Conservation (phyloP, 2,329 filamentous ascomycete species). For the Elsinoe ampelina region DNA sequence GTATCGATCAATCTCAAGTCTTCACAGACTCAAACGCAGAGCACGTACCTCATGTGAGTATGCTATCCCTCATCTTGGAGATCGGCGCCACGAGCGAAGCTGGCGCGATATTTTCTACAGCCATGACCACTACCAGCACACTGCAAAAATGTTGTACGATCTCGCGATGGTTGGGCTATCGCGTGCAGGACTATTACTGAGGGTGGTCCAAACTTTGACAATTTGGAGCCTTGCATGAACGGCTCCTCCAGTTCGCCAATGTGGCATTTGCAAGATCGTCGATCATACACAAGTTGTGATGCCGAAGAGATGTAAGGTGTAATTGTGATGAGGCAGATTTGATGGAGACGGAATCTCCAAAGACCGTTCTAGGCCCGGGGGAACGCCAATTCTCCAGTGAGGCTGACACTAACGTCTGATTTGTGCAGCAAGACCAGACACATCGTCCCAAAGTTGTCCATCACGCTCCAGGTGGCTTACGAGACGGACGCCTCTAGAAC, state of each 20-base stretch:
- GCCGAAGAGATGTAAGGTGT: too few species aligned
- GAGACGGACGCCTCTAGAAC: neutral
- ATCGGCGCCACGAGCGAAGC: too few species aligned
- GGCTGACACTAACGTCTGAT: neutral
- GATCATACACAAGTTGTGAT: neutral
- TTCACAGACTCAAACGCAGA: too few species aligned
- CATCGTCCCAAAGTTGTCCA: neutral
- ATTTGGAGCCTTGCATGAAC: too few species aligned
- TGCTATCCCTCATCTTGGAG: too few species aligned
- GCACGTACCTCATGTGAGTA: too few species aligned
- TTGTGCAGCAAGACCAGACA: neutral
- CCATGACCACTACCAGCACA: too few species aligned
- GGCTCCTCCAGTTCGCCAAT: neutral
- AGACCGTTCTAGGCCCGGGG: neutral
- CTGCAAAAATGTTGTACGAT: too few species aligned
- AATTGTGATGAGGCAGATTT: neutral
- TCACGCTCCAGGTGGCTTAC: neutral
- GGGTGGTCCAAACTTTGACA: neutral
- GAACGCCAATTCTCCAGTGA: neutral
- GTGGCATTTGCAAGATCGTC: neutral
- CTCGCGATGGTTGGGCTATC: too few species aligned
- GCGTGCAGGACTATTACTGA: too few species aligned
- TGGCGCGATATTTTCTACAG: too few species aligned
- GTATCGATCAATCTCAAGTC: too few species aligned
- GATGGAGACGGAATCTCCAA: neutral